Base-by-base conservation (phyloP, 306 rosid genomes). In the Vicia sativa region DNA sequence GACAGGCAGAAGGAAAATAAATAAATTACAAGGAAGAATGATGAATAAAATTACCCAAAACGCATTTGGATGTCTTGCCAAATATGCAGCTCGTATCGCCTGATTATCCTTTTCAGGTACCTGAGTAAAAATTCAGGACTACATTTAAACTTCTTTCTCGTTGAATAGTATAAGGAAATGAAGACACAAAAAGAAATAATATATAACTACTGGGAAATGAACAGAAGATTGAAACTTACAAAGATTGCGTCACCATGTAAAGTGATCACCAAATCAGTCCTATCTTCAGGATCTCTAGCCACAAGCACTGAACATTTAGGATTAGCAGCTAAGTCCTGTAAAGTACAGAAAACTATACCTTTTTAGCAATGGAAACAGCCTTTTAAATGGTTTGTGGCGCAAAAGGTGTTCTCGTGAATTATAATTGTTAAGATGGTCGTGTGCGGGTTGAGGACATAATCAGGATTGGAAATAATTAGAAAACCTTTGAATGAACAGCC, bases 241-340 rank as follows among this genome's bases (percentile, higher is more conserved):
- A 85, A 67, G 67, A 82, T 50, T 56, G 95, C 97, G 78, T 90
- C 95, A 48, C 98, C 98, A 68, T 86, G 96, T 72, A 90, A 57
- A 62, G 93, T 88, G 73, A 93, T 86, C 68, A 86, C 85, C 82
- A 93, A 78, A 83, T 89, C 95, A 78, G 90, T 87, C 84, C 96
- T 85, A 79, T 93, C 97, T 61, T 88, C 97, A 16, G 90, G 90
- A 79, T 93, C 96, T 85, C 85, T 86, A 63, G 96, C 90, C 76
- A 93, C 80, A 68, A 93, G 96, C 78, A 93, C 78, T 15, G 98
- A 86, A 73, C 98, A 93, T 84, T 90, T 88, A 46, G 87, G 83
- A 70, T 86, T 89, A 42, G 77, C 83, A 59, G 84, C 59, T 65
- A 93, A 78, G 77, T 90, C 95, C 98, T 93, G 81, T 49, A 58